These are phyloP conservation scores for Aspergillus nanangensis DNA, from an alignment of 495 filamentous ascomycete genomes.

Conservation along the genomic window DNA sequence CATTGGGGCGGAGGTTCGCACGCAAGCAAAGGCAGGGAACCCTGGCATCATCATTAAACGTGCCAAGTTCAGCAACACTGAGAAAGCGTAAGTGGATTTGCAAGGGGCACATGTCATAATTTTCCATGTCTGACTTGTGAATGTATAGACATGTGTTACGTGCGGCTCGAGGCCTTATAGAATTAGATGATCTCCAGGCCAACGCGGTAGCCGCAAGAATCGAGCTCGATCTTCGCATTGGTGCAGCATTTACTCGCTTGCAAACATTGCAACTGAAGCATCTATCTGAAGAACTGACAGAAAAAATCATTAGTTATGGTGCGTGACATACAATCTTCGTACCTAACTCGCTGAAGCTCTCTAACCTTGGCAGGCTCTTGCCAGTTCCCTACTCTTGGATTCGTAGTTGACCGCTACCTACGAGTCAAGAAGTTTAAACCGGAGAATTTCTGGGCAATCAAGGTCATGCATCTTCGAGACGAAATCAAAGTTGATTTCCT, in stretches of 20 bases:
- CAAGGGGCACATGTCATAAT: background rate
- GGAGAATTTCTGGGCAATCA: slow-evolving; percentile 89
- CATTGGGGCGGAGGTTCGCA: slow-evolving; percentile 88
- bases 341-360: too few species aligned
- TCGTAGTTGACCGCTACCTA: slow-evolving; percentile 94
- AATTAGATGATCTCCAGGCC: slow-evolving; percentile 80
- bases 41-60: slow-evolving; percentile 70
- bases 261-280: slow-evolving; percentile 68
- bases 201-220: slow-evolving; percentile 86
- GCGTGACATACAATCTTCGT: slow-evolving; percentile 2
- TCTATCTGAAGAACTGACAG: slow-evolving; percentile 56
- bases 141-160: slow-evolving; percentile 64
- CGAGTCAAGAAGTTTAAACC: slow-evolving; percentile 89
- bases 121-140: background rate
- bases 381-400: slow-evolving; percentile 94
- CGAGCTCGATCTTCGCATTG: slow-evolving; percentile 88
- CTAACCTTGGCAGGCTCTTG: slow-evolving; percentile 67
- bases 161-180: slow-evolving; percentile 70
- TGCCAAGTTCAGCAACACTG: slow-evolving; percentile 92
- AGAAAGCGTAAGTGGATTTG: slow-evolving; percentile 65
- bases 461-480: slow-evolving; percentile 73
- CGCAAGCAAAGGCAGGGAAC: slow-evolving; percentile 73
- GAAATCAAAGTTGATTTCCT: slow-evolving; percentile 77
- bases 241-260: slow-evolving; percentile 88
- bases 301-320: slow-evolving; percentile 84